phyloP scores from a whole-genome alignment of 208 protist species.

The Leishmania mexicana region DNA sequence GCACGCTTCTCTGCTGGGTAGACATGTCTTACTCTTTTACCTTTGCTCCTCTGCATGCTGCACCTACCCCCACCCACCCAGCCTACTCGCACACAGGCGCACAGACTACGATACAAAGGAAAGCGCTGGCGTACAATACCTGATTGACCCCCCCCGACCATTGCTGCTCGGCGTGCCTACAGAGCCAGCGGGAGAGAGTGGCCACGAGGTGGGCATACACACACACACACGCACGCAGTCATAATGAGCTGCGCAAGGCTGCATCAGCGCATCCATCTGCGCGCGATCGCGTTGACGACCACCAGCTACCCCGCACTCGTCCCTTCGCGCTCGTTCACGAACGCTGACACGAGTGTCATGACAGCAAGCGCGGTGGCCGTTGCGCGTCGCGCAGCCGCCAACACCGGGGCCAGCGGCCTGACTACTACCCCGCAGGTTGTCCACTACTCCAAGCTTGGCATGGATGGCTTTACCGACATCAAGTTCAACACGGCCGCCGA shows the following conservation, averaged over 20 bases:
- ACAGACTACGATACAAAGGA: background rate
- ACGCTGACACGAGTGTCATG: background rate
- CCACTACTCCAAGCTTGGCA: slow-evolving; percentile 68
- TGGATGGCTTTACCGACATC: slow-evolving; percentile 87
- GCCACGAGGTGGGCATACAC: background rate
- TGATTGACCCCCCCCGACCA: background rate
- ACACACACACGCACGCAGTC: background rate
- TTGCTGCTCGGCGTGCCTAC: background rate
- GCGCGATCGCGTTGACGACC: background rate
- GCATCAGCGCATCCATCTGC: background rate
- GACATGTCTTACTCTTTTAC: background rate
- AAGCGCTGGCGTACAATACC: background rate
- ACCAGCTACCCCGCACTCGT: background rate
- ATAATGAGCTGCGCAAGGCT: background rate
- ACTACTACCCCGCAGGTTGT: slow-evolving; percentile 9
- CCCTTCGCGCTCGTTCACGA: background rate
- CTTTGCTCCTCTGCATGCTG: background rate
- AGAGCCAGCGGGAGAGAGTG: background rate
- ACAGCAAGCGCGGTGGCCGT: background rate
- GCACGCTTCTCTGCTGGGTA: background rate
- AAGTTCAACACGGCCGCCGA: slow-evolving; percentile 79
- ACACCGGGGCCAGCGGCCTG: background rate
- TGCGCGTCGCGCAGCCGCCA: background rate
- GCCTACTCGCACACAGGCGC: slow-evolving; percentile 1
- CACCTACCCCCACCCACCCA: background rate